These are phyloP conservation scores for Paraglomus occultum DNA, from an alignment of 192 early-diverging fungal species.

Conservation along the genomic window DNA sequence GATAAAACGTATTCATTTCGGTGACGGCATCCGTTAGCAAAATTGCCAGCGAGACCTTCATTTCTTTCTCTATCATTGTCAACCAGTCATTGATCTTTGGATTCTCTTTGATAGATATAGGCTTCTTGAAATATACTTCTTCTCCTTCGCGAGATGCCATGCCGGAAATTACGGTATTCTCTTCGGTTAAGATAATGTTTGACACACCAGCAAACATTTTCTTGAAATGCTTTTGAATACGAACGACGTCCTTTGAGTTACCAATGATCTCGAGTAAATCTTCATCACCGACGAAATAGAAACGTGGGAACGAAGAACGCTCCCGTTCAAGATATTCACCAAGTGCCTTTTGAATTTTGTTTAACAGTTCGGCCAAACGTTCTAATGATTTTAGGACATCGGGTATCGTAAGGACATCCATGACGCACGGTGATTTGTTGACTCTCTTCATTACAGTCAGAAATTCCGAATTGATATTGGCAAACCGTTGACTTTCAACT, in stretches of 20 bases:
- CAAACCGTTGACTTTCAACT: constrained; percentile 93
- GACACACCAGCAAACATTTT: constrained; percentile 99
- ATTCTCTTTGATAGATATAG: constrained; percentile 76
- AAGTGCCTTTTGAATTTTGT: constrained; percentile 97
- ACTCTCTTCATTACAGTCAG: constrained; percentile 98
- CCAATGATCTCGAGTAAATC: constrained; percentile 99
- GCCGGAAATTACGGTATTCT: constrained; percentile 68
- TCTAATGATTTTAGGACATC: constrained; percentile 96
- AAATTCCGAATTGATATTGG: constrained; percentile 98
- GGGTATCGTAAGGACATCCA: constrained; percentile 91
- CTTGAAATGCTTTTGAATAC: constrained; percentile 98
- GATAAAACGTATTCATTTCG: constrained; percentile 64
- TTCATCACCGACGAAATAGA: constrained; percentile 99
- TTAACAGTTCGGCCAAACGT: constrained; percentile 86
- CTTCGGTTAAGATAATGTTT: constrained; percentile 81
- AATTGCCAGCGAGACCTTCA: constrained; percentile 82
- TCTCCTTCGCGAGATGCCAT: constrained; percentile 95
- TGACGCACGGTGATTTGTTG: constrained; percentile 95
- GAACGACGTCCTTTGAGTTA: constrained; percentile 91
- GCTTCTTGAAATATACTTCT: constrained; percentile 72
- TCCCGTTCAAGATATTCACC: constrained; percentile 99
- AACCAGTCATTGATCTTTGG: constrained; percentile 99
- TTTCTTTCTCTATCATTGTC: constrained; percentile 88
- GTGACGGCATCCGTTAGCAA: constrained; percentile 68
- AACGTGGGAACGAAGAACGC: constrained; percentile 94